A percentile compares a stretch with the other conserved stretches of the same genome.
phyloP scores from a whole-genome alignment of 257 asterid genomes.

The Buddleja alternifolia region DNA sequence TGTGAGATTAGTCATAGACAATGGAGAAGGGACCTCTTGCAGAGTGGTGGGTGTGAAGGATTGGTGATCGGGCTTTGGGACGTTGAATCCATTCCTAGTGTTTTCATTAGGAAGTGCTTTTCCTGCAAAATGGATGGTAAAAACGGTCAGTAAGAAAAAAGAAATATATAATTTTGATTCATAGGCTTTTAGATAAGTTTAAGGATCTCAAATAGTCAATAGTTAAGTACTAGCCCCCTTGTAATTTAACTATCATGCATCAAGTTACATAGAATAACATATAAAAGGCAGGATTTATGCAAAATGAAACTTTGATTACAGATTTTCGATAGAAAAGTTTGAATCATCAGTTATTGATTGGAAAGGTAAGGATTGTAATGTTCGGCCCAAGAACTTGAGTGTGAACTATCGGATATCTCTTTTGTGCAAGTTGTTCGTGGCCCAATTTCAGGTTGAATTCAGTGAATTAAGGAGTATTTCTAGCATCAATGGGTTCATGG shows the following conservation, averaged over 20 bases:
- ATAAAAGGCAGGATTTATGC: neutral
- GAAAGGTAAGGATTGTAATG: too few relatives aligned
- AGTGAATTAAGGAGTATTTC: too few relatives aligned
- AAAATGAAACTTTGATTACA: neutral
- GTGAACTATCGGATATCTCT: too few relatives aligned
- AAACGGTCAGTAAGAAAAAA: conserved; percentile 1
- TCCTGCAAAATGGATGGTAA: conserved; percentile 64
- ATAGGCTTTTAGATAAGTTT: neutral
- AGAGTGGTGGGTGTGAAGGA: conserved; percentile 76
- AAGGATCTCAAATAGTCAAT: conserved; percentile 14
- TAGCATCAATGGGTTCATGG: too few relatives aligned
- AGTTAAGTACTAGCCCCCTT: neutral
- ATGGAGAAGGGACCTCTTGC: conserved; percentile 98
- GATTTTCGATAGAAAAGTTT: neutral
- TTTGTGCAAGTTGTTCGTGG: too few relatives aligned
- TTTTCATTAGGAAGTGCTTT: conserved; percentile 84
- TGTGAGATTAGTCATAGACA: conserved; percentile 62
- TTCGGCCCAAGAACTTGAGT: too few relatives aligned
- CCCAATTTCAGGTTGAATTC: too few relatives aligned
- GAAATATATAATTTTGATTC: neutral
- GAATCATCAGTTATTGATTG: neutral
- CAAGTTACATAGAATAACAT: neutral
- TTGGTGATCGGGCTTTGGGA: conserved; percentile 48
- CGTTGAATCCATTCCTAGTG: conserved; percentile 87
- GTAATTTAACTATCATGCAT: neutral